phyloP scores from a whole-genome alignment of 768 basidiomycete genomes.

The Cubamyces sp. region DNA sequence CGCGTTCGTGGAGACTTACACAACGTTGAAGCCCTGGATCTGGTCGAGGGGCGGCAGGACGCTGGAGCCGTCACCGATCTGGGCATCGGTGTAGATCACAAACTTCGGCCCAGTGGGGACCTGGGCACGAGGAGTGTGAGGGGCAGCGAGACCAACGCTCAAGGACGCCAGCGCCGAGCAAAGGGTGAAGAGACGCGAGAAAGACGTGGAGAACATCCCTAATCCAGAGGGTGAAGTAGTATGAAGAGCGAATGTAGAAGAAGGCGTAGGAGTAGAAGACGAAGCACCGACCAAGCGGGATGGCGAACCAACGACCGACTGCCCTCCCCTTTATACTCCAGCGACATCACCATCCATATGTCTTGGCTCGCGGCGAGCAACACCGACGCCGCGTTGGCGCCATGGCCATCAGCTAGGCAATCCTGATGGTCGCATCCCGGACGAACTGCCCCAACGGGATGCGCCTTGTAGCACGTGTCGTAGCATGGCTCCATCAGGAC shows the following conservation, averaged over 20 bases:
- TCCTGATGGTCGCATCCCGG: no score
- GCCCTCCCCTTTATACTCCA: not conserved
- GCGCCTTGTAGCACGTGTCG: no score
- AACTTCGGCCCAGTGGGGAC: conserved; percentile 15
- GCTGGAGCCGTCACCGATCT: not conserved
- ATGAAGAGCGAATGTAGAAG: conserved; percentile 2
- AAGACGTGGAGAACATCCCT: conserved; percentile 16
- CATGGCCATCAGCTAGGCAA: no score
- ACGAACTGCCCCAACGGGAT: no score
- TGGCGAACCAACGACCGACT: not conserved
- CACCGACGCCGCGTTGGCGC: no score
- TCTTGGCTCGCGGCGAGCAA: no score
- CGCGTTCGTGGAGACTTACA: not conserved
- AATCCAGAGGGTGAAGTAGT: conserved; percentile 11
- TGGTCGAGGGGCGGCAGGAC: conserved; percentile 11
- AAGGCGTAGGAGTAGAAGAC: not conserved
- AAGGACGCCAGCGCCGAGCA: conserved; percentile 14
- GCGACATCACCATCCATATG: no score
- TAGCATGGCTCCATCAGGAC: no score
- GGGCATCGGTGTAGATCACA: conserved; percentile 17
- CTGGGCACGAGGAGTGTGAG: not conserved
- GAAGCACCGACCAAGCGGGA: conserved; percentile 12
- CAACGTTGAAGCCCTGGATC: conserved; percentile 20
- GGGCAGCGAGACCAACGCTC: conserved; percentile 1
- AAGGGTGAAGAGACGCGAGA: conserved; percentile 16